These are phyloP conservation scores for Alectoria sarmentosa DNA, from an alignment of 495 filamentous ascomycete genomes.

Conservation along the genomic window DNA sequence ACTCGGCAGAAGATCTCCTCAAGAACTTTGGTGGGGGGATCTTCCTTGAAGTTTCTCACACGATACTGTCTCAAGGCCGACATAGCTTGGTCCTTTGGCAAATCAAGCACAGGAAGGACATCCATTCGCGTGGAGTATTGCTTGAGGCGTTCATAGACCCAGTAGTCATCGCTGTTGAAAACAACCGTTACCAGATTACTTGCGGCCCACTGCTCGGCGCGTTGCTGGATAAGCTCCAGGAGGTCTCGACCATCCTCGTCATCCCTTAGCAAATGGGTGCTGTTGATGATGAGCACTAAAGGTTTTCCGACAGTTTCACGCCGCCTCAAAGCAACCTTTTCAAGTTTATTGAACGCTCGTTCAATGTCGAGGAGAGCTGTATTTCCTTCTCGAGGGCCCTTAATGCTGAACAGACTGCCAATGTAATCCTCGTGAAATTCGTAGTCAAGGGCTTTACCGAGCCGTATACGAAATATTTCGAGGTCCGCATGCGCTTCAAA, in stretches of 20 bases:
- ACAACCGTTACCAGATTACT: slow-evolving; percentile 82
- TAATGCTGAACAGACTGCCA: slow-evolving; percentile 87
- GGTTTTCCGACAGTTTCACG: slow-evolving; percentile 51
- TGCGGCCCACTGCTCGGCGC: slow-evolving; percentile 93
- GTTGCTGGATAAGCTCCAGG: slow-evolving; percentile 89
- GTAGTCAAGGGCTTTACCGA: slow-evolving; percentile 90
- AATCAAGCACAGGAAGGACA: slow-evolving; percentile 71
- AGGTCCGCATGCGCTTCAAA: slow-evolving; percentile 93
- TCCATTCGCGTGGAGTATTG: slow-evolving; percentile 88
- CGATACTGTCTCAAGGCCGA: slow-evolving; percentile 69
- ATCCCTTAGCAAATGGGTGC: slow-evolving; percentile 80
- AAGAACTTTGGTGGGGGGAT: slow-evolving; percentile 45
- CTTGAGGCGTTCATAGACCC: slow-evolving; percentile 93
- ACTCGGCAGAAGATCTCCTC: slow-evolving; percentile 76
- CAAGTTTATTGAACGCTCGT: slow-evolving; percentile 91
- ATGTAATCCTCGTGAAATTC: slow-evolving; percentile 88
- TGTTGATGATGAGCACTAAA: slow-evolving; percentile 83
- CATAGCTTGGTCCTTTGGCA: slow-evolving; percentile 70
- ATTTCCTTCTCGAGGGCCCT: slow-evolving; percentile 76
- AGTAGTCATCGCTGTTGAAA: slow-evolving; percentile 93
- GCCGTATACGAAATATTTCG: slow-evolving; percentile 86
- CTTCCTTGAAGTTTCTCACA: slow-evolving; percentile 57
- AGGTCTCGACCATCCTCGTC: slow-evolving; percentile 87
- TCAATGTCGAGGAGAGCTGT: slow-evolving; percentile 91
- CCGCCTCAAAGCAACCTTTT: slow-evolving; percentile 85